These are phyloP conservation scores for Penicillium sp. DNA, from an alignment of 2,329 filamentous ascomycete species.

Conservation along the genomic window DNA sequence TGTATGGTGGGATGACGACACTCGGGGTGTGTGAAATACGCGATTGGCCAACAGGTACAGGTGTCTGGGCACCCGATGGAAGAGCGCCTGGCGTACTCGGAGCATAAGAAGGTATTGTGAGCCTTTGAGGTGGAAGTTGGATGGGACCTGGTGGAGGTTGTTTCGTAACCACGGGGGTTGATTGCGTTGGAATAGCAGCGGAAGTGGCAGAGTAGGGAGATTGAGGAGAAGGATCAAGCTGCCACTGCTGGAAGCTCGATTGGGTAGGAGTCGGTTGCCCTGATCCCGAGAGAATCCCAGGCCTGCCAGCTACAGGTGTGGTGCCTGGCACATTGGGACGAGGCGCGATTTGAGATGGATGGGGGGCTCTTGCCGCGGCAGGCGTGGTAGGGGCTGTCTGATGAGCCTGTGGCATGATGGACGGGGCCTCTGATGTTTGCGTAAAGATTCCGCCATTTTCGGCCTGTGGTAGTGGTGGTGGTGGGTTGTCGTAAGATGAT, in stretches of 20 bases:
- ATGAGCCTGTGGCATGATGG: constrained; percentile 18
- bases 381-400: constrained; percentile 20
- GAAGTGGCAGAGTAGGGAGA: constrained; percentile 28
- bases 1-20: constrained; percentile 24
- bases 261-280: constrained; percentile 26
- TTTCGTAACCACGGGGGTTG: constrained; percentile 14
- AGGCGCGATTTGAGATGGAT: constrained; percentile 28
- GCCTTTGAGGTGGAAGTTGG: constrained; percentile 3
- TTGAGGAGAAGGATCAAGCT: constrained; percentile 32
- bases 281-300: constrained; percentile 14
- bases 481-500: background rate
- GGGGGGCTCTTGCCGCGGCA: constrained; percentile 15
- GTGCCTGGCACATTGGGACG: constrained; percentile 16
- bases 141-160: constrained; percentile 14
- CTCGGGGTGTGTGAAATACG: constrained; percentile 30
- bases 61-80: constrained; percentile 20
- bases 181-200: constrained; percentile 17
- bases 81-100: constrained; percentile 30
- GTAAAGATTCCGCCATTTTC: constrained; percentile 20
- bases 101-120: constrained; percentile 15
- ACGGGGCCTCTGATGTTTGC: constrained; percentile 22
- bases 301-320: constrained; percentile 16
- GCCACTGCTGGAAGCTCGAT: constrained; percentile 39
- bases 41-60: constrained; percentile 22
- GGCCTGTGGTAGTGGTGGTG: constrained; percentile 15